Evolutionary conservation across 495 filamentous ascomycete species (phyloP).

Genomic region (Pyrenopolyporus hunteri): DNA sequence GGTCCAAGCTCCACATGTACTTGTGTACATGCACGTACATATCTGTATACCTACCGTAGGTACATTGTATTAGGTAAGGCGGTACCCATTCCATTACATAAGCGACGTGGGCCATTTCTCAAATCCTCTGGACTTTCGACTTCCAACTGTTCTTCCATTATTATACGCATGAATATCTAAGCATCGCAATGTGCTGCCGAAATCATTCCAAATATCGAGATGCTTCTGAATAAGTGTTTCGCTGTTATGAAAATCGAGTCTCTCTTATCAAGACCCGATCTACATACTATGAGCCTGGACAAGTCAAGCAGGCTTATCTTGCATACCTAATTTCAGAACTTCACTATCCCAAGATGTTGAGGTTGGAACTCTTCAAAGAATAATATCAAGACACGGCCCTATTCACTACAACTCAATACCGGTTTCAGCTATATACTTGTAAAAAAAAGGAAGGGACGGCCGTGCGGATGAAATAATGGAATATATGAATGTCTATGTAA

Average conservation of each 20-base stretch:
- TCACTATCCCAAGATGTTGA: too few relatives aligned
- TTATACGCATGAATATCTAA: too few relatives aligned
- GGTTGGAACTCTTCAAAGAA: background rate
- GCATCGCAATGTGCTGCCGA: too few relatives aligned
- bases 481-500: constrained; percentile 33
- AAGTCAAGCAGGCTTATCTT: too few relatives aligned
- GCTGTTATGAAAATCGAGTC: too few relatives aligned
- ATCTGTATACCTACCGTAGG: constrained; percentile 1
- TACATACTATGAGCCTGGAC: too few relatives aligned
- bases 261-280: too few relatives aligned
- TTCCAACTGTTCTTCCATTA: too few relatives aligned
- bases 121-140: too few relatives aligned
- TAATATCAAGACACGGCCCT: constrained; percentile 8
- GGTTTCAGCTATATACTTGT: constrained; percentile 31
- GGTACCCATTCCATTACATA: background rate
- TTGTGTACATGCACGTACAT: constrained; percentile 23
- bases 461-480: constrained; percentile 20
- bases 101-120: background rate
- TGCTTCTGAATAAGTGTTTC: too few relatives aligned
- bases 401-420: constrained; percentile 32
- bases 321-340: too few relatives aligned
- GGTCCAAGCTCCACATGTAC: constrained; percentile 21
- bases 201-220: background rate
- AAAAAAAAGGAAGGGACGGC: constrained; percentile 20
- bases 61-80: too few relatives aligned